Percentiles rank a stretch among this genome's conserved stretches.
Conservation (phyloP, 495 filamentous ascomycete genomes). For the Xanthoparmelia taractica region DNA sequence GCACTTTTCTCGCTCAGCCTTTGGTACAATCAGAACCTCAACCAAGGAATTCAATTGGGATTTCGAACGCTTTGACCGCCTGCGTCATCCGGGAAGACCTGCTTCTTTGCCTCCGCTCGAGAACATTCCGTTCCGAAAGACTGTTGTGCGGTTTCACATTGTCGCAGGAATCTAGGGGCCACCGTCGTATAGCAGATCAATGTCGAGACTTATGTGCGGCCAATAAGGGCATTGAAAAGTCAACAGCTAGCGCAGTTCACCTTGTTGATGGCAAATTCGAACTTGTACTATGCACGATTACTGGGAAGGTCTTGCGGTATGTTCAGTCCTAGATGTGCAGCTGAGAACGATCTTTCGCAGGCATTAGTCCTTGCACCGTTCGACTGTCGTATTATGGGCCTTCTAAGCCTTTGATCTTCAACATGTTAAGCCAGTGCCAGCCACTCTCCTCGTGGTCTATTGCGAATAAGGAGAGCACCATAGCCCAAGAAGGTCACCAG, state of each 20-base stretch:
- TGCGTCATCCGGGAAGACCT: constrained; percentile 1
- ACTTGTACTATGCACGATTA: neutral
- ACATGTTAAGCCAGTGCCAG: constrained; percentile 7
- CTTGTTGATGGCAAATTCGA: neutral
- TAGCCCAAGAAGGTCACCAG: constrained; percentile 13
- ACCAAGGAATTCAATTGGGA: neutral
- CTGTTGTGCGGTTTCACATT: neutral
- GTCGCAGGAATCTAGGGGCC: neutral
- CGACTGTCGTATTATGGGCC: neutral
- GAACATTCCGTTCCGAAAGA: neutral
- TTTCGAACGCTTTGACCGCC: neutral
- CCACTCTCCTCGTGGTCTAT: constrained; percentile 2
- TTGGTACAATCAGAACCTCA: neutral
- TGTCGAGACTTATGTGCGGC: neutral
- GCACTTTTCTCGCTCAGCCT: constrained; percentile 4
- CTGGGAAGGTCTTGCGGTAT: neutral
- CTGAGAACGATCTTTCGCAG: neutral
- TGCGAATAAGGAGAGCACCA: neutral
- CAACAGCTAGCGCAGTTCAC: neutral
- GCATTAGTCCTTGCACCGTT: neutral
- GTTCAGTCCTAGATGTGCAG: neutral
- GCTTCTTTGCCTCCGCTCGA: neutral
- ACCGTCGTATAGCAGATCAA: neutral
- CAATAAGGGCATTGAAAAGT: neutral
- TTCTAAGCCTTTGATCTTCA: neutral